Percentiles rank a stretch among this genome's conserved stretches.
Evolutionary conservation across 106 monocot species (phyloP).

Genomic region (Xerophyta viscosa): DNA sequence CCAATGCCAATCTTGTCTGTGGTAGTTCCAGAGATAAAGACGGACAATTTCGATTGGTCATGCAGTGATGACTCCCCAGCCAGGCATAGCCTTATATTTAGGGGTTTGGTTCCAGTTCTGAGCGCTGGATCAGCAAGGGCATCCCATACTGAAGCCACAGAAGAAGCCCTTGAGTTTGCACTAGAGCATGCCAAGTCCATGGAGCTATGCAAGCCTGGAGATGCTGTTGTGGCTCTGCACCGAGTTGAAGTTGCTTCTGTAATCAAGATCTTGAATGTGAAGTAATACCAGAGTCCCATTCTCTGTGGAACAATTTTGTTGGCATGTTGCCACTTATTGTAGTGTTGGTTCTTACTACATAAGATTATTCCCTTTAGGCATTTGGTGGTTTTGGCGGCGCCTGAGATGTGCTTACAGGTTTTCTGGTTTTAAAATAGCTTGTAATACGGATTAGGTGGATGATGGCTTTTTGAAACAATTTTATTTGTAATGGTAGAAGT

Average conservation of each 20-base stretch:
- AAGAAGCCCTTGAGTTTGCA: slow-evolving; percentile 47
- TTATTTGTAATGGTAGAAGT: too few species aligned
- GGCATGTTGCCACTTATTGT: neutral
- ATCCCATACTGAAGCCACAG: slow-evolving; percentile 49
- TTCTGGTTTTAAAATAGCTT: neutral
- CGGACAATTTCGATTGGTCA: slow-evolving; percentile 51
- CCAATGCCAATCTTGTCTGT: slow-evolving; percentile 58
- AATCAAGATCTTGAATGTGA: slow-evolving; percentile 52
- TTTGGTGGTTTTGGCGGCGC: too few species aligned
- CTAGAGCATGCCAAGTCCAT: slow-evolving; percentile 30
- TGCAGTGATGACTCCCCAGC: slow-evolving; percentile 58
- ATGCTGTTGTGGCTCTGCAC: slow-evolving; percentile 65
- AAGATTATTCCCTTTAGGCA: neutral
- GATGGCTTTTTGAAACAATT: too few species aligned
- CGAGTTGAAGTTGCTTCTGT: slow-evolving; percentile 53
- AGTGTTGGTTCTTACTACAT: neutral
- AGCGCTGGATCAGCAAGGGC: slow-evolving; percentile 58
- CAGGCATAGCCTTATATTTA: slow-evolving; percentile 55
- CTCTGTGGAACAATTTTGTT: slow-evolving; percentile 4
- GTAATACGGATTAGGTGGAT: too few species aligned
- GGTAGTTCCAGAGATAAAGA: slow-evolving; percentile 55
- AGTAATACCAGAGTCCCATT: slow-evolving; percentile 8
- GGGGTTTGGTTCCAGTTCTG: slow-evolving; percentile 56
- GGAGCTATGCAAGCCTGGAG: slow-evolving; percentile 50
- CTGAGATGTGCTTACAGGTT: too few species aligned